Base-by-base conservation (phyloP, 2,329 filamentous ascomycete species). In the Xylariaceae sp. region DNA sequence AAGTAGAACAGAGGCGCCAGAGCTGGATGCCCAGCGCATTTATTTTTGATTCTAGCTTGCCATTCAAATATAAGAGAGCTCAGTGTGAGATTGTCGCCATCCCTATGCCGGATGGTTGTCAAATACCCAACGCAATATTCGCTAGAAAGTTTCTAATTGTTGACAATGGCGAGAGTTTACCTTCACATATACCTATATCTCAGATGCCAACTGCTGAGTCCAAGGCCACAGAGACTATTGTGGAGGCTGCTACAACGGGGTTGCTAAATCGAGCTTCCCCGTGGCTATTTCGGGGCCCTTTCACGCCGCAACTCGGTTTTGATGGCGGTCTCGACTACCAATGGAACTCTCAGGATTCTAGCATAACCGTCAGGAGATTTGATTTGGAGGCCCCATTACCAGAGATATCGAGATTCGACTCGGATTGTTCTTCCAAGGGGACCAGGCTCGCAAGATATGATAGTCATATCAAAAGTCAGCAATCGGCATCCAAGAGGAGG, bases 261-360 rank as follows among this genome's bases (percentile, higher is more conserved):
- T 44, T 72, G 7, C 28, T 74, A 19, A 65, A 64, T 34, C 55
- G 56, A 56, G 23, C 60, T 45, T 57, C 61, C 6, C 50, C 68
- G 2, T 72, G 70, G 70, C 68, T 65, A 31, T 77, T 78, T 54
- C 71, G 71, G 3, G 76, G 76, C 2, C 78, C 78, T 0, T 77
- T 79, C 23, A 79, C 76, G 1, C 76, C 78, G 11, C 74, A 79
- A 49, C 70, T 79, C 19, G 77, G 77, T 47, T 78, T 77, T 41
- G 78, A 80, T 57, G 74, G 77, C 16, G 76, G 77, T 1, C 68
- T 79, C 36, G 77, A 80, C 53, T 78, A 76, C 53, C 68, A 71
- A 43, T 78, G 74, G 72, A 70, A 58, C 29, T 44, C 50, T 29
- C 53, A 61, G 24, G 63, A 67, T 17, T 45, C 62, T 24, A 52